Evolutionary conservation across 176 grass and related monocot species (phyloP).

Genomic region (Elymus sibiricus): DNA sequence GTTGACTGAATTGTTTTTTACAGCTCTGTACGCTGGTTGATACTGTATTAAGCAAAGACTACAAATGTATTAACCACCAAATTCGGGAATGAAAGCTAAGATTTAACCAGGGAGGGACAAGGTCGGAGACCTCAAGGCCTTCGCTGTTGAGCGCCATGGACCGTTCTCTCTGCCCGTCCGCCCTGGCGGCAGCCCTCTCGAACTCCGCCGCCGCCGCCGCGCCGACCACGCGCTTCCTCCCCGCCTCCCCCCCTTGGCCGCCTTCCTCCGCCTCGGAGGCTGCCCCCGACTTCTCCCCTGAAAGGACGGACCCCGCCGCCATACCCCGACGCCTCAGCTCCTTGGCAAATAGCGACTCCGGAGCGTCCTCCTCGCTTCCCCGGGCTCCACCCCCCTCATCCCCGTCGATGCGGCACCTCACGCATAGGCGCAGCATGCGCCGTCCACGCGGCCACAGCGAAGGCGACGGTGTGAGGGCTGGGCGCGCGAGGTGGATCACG

Average conservation of each 20-base stretch:
- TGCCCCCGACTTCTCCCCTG: conserved; percentile 42
- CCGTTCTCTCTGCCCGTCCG: conserved; percentile 59
- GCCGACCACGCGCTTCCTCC: conserved; percentile 31
- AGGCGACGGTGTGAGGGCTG: neutral
- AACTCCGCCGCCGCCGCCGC: conserved; percentile 41
- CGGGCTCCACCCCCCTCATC: neutral
- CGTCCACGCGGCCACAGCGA: neutral
- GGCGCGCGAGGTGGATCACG: conserved; percentile 37
- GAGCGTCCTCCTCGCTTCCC: conserved; percentile 19
- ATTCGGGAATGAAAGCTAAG: neutral
- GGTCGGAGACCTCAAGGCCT: conserved; percentile 60
- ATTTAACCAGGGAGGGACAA: neutral
- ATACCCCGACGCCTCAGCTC: conserved; percentile 80
- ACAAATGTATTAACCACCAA: neutral
- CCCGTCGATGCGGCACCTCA: conserved; percentile 28
- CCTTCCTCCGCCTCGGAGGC: conserved; percentile 19
- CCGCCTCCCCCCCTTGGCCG: neutral
- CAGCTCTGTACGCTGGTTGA: neutral
- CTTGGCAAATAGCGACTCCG: conserved; percentile 82
- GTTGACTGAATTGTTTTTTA: neutral
- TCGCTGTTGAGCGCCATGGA: conserved; percentile 90
- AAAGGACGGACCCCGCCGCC: conserved; percentile 37
- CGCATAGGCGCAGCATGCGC: neutral
- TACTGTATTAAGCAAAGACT: neutral
- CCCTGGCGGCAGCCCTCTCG: conserved; percentile 35